Percentiles rank a stretch among this genome's conserved stretches.
Evolutionary conservation across 805 yeast species (phyloP).

Genomic region (Candida sakaeoensis): DNA sequence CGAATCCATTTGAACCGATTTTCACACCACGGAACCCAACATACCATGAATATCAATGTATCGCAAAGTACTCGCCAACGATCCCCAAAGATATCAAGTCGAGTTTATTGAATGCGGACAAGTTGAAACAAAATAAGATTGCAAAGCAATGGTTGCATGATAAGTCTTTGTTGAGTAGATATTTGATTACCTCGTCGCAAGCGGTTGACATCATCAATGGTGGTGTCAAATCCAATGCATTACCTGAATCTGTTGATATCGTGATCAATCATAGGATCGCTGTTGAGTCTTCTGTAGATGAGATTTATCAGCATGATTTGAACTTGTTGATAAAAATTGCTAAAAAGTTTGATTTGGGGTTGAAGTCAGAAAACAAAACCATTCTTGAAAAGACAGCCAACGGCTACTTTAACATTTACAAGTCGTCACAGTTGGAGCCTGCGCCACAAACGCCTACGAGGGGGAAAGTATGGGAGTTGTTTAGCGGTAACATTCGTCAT

Average conservation of each 20-base stretch:
- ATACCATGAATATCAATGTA: constrained; percentile 55
- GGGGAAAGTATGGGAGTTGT: constrained; percentile 47
- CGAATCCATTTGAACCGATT: constrained; percentile 46
- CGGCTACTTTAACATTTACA: constrained; percentile 15
- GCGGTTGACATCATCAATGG: constrained; percentile 34
- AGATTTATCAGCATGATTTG: constrained; percentile 18
- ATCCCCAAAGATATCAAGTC: constrained; percentile 20
- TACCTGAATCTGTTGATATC: constrained; percentile 30
- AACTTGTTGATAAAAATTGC: constrained; percentile 23
- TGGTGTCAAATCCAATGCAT: constrained; percentile 39
- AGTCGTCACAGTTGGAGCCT: constrained; percentile 28
- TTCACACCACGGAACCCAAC: constrained; percentile 58
- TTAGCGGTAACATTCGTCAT: constrained; percentile 61
- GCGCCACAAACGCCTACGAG: constrained; percentile 44
- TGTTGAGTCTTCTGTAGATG: constrained; percentile 24
- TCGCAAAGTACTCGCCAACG: constrained; percentile 47
- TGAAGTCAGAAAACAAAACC: constrained; percentile 14
- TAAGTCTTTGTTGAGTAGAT: constrained; percentile 29
- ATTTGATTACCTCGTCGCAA: constrained; percentile 34
- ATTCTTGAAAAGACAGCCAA: constrained; percentile 11
- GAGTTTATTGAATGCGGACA: constrained; percentile 33
- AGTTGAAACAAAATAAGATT: constrained; percentile 25
- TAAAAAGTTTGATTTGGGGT: constrained; percentile 22
- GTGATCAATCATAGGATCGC: constrained; percentile 35
- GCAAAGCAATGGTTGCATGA: constrained; percentile 18